A percentile compares a stretch with the other conserved stretches of the same genome.
phyloP scores from a whole-genome alignment of 345 rosid genomes.

The Murraya paniculata region DNA sequence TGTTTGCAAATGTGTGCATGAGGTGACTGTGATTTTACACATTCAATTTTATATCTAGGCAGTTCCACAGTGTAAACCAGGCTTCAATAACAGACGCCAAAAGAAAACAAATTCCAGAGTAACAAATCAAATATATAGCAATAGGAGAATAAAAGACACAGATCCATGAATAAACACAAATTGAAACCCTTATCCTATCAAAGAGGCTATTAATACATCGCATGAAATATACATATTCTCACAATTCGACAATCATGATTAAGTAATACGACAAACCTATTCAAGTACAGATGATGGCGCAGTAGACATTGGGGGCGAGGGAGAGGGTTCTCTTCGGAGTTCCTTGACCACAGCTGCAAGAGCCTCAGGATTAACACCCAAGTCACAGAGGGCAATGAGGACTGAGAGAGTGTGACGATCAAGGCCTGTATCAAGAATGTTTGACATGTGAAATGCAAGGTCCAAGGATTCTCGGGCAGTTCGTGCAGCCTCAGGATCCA shows the following conservation, averaged over 20 bases:
- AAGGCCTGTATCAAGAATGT: slow-evolving; percentile 47
- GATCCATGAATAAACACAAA: background rate
- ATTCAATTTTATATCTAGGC: no score
- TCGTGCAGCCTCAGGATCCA: slow-evolving; percentile 48
- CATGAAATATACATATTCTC: no score
- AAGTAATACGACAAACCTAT: background rate
- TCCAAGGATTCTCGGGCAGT: slow-evolving; percentile 49
- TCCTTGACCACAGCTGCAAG: slow-evolving; percentile 48
- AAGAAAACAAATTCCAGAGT: background rate
- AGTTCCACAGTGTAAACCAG: background rate
- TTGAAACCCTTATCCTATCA: background rate
- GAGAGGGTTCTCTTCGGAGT: slow-evolving; percentile 32
- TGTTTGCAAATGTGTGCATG: background rate
- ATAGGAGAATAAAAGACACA: background rate
- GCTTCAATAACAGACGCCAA: background rate
- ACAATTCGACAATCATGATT: no score
- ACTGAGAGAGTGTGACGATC: slow-evolving; percentile 52
- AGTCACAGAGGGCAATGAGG: slow-evolving; percentile 49
- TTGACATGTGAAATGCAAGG: slow-evolving; percentile 52
- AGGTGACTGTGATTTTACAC: background rate
- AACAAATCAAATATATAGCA: background rate
- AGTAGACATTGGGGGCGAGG: background rate
- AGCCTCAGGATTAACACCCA: slow-evolving; percentile 50
- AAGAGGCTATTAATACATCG: background rate
- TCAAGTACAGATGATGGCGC: background rate